phyloP scores from a whole-genome alignment of 2,329 filamentous ascomycete genomes.

The Onygena corvina region DNA sequence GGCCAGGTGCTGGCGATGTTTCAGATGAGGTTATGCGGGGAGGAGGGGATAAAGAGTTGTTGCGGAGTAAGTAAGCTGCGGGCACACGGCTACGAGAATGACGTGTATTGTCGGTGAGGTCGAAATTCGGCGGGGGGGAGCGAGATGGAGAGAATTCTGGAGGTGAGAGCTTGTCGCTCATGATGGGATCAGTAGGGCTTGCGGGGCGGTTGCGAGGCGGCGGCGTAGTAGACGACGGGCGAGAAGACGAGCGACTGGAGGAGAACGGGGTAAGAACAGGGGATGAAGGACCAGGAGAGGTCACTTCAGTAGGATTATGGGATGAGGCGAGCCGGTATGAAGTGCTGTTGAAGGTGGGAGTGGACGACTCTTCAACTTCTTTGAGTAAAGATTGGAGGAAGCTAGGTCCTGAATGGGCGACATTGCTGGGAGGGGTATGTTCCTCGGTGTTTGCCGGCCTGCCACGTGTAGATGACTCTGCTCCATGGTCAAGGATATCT shows the following conservation, averaged over 20 bases:
- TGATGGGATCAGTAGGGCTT: slow-evolving; percentile 52
- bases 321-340: slow-evolving; percentile 25
- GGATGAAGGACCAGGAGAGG: slow-evolving; percentile 20
- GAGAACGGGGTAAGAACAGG: slow-evolving; percentile 36
- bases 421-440: slow-evolving; percentile 19
- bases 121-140: slow-evolving; percentile 33
- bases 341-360: slow-evolving; percentile 22
- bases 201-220: slow-evolving; percentile 46
- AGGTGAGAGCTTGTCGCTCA: slow-evolving; percentile 61
- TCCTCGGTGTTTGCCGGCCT: slow-evolving; percentile 22
- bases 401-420: slow-evolving; percentile 43
- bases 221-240: slow-evolving; percentile 56
- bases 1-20: slow-evolving; percentile 54
- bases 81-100: slow-evolving; percentile 10
- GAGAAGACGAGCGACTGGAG: slow-evolving; percentile 52
- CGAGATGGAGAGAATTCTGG: slow-evolving; percentile 59
- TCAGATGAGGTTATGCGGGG: slow-evolving; percentile 45
- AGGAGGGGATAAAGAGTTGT: slow-evolving; percentile 37
- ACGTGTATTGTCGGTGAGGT: slow-evolving; percentile 9
- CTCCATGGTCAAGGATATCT: slow-evolving; percentile 23
- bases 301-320: slow-evolving; percentile 27
- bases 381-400: slow-evolving; percentile 78
- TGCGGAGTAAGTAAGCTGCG: slow-evolving; percentile 15
- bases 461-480: slow-evolving; percentile 29
- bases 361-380: slow-evolving; percentile 58